phyloP scores from a whole-genome alignment of 805 yeast genomes.

The Yarrowia sp. region DNA sequence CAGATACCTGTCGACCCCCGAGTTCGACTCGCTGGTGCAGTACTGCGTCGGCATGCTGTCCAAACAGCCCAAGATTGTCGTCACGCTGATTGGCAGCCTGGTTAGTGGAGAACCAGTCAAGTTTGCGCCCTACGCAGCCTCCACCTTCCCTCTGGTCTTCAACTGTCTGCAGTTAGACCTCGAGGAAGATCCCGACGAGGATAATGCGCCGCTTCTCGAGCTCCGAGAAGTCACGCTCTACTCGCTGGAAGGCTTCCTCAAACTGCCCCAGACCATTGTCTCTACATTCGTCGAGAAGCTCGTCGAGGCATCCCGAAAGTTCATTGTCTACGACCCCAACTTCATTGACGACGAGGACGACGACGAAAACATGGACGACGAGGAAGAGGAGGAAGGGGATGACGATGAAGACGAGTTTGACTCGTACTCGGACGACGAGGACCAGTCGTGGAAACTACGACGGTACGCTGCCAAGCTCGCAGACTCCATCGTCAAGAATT shows the following conservation, averaged over 20 bases:
- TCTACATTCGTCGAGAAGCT: conserved; percentile 34
- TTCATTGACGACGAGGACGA: conserved; percentile 37
- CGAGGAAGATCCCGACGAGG: conserved; percentile 43
- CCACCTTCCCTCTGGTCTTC: conserved; percentile 28
- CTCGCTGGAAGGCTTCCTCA: conserved; percentile 36
- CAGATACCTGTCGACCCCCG: conserved; percentile 31
- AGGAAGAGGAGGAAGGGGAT: conserved; percentile 44
- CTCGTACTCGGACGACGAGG: conserved; percentile 45
- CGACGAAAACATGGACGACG: conserved; percentile 41
- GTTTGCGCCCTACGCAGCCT: conserved; percentile 27
- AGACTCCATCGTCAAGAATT: conserved; percentile 40
- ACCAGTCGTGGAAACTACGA: conserved; percentile 62
- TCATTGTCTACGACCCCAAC: conserved; percentile 50
- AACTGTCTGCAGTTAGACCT: conserved; percentile 34
- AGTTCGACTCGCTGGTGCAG: background rate
- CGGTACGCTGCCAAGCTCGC: conserved; percentile 48
- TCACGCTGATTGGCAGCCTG: conserved; percentile 32
- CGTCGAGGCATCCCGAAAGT: conserved; percentile 36
- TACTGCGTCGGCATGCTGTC: background rate
- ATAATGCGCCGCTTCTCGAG: conserved; percentile 44
- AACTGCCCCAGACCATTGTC: conserved; percentile 37
- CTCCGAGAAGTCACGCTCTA: conserved; percentile 50
- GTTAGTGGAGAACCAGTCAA: conserved; percentile 32
- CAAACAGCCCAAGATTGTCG: background rate
- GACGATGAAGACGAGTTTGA: conserved; percentile 38